Evolutionary conservation across 345 rosid genomes (phyloP).

Genomic region (Rhodamnia rubescens): DNA sequence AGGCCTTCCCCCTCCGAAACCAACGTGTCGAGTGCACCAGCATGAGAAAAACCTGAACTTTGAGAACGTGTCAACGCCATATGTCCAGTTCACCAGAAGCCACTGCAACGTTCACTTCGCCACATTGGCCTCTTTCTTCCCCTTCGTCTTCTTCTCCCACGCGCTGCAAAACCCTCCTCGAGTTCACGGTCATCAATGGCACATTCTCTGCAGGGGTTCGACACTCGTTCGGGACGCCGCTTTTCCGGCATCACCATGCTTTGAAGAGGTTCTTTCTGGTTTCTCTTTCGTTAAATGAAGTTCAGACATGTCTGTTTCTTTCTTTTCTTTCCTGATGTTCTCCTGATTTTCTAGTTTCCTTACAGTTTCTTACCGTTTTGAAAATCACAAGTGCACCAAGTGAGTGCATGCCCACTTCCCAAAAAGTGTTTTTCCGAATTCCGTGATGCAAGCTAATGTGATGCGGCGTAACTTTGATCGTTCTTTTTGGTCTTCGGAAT

Average conservation of each 20-base stretch:
- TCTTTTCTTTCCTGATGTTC: not conserved
- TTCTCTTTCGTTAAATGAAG: not conserved
- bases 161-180: not conserved
- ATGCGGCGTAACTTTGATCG: not conserved
- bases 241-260: not conserved
- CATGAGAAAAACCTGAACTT: not conserved
- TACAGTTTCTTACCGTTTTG: not conserved
- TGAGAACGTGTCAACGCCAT: not conserved
- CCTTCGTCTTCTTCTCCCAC: not conserved
- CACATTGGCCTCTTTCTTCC: not conserved
- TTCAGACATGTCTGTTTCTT: not conserved
- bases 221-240: not conserved
- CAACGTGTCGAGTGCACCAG: not conserved
- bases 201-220: not conserved
- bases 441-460: not conserved
- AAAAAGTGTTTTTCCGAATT: not conserved
- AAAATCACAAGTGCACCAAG: not conserved
- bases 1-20: not conserved
- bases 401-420: not conserved
- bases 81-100: not conserved
- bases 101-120: not conserved
- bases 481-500: not conserved
- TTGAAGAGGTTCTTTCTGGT: not conserved
- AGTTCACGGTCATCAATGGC: not conserved
- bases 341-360: not conserved